Evolutionary conservation across 371 early-diverging fungal genomes (phyloP).

Genomic region (Apophysomyces ossiformis): DNA sequence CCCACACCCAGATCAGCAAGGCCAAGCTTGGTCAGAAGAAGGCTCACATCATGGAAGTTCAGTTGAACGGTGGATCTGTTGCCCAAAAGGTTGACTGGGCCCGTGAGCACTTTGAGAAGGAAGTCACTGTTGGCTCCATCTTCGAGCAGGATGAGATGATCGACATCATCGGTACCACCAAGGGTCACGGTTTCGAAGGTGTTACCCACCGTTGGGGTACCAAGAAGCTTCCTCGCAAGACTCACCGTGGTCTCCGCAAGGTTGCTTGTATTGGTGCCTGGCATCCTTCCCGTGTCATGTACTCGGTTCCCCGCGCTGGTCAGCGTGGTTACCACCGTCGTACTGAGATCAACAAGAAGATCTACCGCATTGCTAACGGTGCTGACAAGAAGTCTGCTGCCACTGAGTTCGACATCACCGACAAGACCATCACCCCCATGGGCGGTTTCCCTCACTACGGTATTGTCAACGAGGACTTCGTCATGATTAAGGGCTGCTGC

Average conservation of each 20-base stretch:
- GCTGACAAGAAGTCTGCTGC: constrained; percentile 84
- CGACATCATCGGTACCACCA: constrained; percentile 99
- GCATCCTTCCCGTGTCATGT: constrained; percentile 99
- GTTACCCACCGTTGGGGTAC: constrained; percentile 99
- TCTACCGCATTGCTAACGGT: constrained; percentile 98
- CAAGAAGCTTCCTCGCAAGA: constrained; percentile 99
- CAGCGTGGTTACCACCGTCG: constrained; percentile 99
- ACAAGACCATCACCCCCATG: constrained; percentile 97
- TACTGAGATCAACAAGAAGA: constrained; percentile 99
- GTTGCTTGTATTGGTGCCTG: constrained; percentile 99
- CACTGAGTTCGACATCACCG: constrained; percentile 99
- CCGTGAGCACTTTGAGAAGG: constrained; percentile 97
- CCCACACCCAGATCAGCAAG: constrained; percentile 98
- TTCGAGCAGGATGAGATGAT: constrained; percentile 99
- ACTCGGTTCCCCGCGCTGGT: constrained; percentile 99
- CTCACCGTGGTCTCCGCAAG: constrained; percentile 99
- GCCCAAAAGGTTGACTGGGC: constrained; percentile 99
- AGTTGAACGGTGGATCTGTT: constrained; percentile 99
- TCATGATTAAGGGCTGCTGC: constrained; percentile 99
- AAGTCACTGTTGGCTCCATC: constrained; percentile 86
- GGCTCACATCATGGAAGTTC: constrained; percentile 99
- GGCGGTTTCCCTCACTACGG: constrained; percentile 99
- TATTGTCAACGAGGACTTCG: constrained; percentile 96
- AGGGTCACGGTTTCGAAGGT: constrained; percentile 99
- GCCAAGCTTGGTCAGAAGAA: constrained; percentile 97